Evolutionary conservation across 2,329 filamentous ascomycete species (phyloP), one percentile per base, ranked within the genome.

Genomic region (Arthrobotrys pseudoclavata): DNA sequence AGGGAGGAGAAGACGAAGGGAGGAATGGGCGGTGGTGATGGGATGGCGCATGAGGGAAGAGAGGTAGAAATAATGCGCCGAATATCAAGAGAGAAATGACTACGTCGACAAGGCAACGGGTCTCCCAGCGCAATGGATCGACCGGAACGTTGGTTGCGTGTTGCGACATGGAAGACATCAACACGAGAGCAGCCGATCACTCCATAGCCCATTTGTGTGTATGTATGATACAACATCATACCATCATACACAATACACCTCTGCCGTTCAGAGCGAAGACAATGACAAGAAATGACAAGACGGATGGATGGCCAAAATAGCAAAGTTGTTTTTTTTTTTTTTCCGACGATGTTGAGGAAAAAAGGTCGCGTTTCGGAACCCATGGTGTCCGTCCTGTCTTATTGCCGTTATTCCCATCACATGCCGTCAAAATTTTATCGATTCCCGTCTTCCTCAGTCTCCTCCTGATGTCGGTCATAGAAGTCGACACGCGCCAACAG

Each of bases 321-420:
- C 57, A 60, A 42, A 53, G 15, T n/a, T 10, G 18, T 3, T 20
- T 15, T 67, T 40, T n/a, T n/a, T n/a, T n/a, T n/a, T n/a, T n/a
- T n/a, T n/a, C n/a, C 37, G 52, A 22, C 24, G 12, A 53, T 10
- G 15, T 40, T 40, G 24, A 26, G 20, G 15, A 40, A 13, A 40
- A 40, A 40, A 20, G 37, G n/a, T 71, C 48, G 52, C 61, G 29
- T 71, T 57, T 66, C 68, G 72, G 57, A 70, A 76, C 40, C 34
- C 15, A 47, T 22, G 45, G 29, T 15, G 50, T 13, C 15, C 22
- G 22, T 37, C 29, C n/a, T 20, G 42, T 9, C 42, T 9, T 40
- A 3, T 20, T 20, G 13, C 50, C 26, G 26, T n/a, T 60, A 26
- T 60, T 42, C 34, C 20, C 31, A 42, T 42, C 34, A 4, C 34